Conservation (phyloP, 2,329 filamentous ascomycete species). For the Escovopsis sp. region DNA sequence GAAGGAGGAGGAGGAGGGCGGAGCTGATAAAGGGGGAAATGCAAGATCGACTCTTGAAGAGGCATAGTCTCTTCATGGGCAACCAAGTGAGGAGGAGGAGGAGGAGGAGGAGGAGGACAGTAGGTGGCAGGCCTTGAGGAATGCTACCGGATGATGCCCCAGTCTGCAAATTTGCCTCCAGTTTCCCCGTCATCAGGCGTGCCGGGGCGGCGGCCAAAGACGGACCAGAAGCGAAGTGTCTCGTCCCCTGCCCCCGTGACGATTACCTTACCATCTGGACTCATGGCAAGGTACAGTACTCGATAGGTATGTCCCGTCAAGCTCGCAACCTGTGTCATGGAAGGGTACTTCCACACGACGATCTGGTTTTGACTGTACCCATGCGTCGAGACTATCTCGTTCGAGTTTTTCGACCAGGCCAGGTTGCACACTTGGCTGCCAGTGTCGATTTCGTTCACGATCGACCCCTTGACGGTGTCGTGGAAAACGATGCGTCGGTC, state of each 20-base stretch:
- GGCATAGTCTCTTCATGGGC: too few relatives aligned
- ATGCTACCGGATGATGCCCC: constrained; percentile 61
- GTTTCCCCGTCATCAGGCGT: constrained; percentile 51
- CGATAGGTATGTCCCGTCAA: constrained; percentile 93
- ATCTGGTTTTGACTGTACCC: constrained; percentile 98
- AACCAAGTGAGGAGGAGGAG: too few relatives aligned
- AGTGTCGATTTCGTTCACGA: constrained; percentile 82
- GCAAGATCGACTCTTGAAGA: too few relatives aligned
- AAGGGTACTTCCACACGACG: constrained; percentile 97
- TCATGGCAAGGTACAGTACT: constrained; percentile 93
- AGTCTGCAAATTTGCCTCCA: constrained; percentile 51
- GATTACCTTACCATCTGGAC: constrained; percentile 81
- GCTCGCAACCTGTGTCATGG: constrained; percentile 92
- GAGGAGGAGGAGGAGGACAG: background rate
- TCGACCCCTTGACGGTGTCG: constrained; percentile 73
- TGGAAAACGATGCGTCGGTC: constrained; percentile 96
- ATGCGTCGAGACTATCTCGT: constrained; percentile 93
- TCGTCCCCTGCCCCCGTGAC: constrained; percentile 95
- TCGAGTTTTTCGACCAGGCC: constrained; percentile 93
- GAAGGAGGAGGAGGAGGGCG: background rate
- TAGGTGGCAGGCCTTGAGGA: background rate
- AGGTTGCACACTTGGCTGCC: constrained; percentile 98
- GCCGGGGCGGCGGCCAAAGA: constrained; percentile 72
- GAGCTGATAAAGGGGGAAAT: too few relatives aligned
- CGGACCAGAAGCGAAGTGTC: constrained; percentile 91